phyloP scores from a whole-genome alignment of 2,329 filamentous ascomycete genomes.

The Hypoxylon sp. region DNA sequence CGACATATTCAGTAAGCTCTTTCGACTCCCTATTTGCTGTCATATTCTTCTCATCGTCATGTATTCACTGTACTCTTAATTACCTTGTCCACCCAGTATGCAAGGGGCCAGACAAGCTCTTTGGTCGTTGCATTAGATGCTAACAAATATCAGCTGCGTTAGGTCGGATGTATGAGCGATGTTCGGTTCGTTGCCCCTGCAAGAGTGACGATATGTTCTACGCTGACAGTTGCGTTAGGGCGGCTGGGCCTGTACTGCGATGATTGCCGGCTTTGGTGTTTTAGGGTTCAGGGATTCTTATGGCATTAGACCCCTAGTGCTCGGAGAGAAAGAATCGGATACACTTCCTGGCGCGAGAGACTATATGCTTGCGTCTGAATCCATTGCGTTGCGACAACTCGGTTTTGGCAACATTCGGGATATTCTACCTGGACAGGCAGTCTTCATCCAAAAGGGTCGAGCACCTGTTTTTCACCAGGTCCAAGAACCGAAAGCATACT shows the following conservation, averaged over 20 bases:
- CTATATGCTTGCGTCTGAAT: constrained; percentile 88
- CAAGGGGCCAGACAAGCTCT: background rate
- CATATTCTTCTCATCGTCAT: background rate
- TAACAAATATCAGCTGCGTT: constrained; percentile 63
- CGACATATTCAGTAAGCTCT: constrained; percentile 74
- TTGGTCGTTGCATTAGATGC: background rate
- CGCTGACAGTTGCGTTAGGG: constrained; percentile 62
- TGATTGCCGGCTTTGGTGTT: constrained; percentile 86
- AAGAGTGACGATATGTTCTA: background rate
- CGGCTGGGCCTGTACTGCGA: constrained; percentile 85
- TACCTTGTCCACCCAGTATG: background rate
- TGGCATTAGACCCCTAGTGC: constrained; percentile 83
- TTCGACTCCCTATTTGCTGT: background rate
- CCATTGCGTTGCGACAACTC: constrained; percentile 79
- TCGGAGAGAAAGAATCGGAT: constrained; percentile 74
- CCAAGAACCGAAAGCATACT: constrained; percentile 73
- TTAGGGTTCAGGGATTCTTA: constrained; percentile 80
- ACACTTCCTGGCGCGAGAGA: constrained; percentile 71
- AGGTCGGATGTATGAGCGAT: constrained; percentile 79
- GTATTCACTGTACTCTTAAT: background rate
- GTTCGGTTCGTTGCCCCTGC: constrained; percentile 52
- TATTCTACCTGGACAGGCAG: constrained; percentile 80
- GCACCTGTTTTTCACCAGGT: constrained; percentile 80
- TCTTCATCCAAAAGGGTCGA: constrained; percentile 81
- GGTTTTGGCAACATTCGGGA: constrained; percentile 79